Conservation (phyloP, 176 grass and related monocot genomes). For the Aegilops tauschii region DNA sequence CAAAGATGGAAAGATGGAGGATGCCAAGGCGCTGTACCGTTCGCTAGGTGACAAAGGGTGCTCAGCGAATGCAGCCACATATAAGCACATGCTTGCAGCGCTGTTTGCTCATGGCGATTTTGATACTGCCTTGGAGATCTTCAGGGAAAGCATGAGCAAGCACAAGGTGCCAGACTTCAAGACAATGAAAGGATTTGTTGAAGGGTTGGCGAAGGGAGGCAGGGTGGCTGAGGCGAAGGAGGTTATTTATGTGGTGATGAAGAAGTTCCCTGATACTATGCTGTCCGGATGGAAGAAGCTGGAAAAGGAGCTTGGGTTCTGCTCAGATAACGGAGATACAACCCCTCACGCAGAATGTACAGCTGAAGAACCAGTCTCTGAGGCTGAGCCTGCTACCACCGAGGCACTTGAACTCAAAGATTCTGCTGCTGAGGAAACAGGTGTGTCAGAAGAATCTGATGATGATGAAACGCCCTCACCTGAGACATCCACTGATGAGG, state of each 20-base stretch:
- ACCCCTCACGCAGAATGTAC: background rate
- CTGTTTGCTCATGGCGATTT: slow-evolving; percentile 59
- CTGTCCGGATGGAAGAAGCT: slow-evolving; percentile 56
- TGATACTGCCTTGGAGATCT: slow-evolving; percentile 38
- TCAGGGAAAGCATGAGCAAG: slow-evolving; percentile 45
- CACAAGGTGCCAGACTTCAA: slow-evolving; percentile 49
- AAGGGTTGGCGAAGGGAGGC: slow-evolving; percentile 51
- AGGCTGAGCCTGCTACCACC: background rate
- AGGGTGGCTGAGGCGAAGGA: slow-evolving; percentile 45
- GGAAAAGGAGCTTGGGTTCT: slow-evolving; percentile 55
- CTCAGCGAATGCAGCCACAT: slow-evolving; percentile 39
- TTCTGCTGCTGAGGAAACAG: background rate
- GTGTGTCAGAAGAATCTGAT: slow-evolving; percentile 23
- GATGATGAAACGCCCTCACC: slow-evolving; percentile 8
- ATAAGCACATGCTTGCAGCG: slow-evolving; percentile 39
- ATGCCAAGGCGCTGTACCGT: slow-evolving; percentile 50
- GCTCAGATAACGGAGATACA: slow-evolving; percentile 14
- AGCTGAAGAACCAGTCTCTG: slow-evolving; percentile 14
- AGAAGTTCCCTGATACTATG: slow-evolving; percentile 35
- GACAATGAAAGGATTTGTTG: slow-evolving; percentile 49
- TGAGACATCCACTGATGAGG: slow-evolving; percentile 12
- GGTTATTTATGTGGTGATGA: slow-evolving; percentile 31
- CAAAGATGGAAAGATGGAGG: slow-evolving; percentile 43
- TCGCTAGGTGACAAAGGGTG: slow-evolving; percentile 50
- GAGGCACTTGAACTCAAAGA: slow-evolving; percentile 25